These are phyloP conservation scores for Pestalotiopsis sp. DNA, from an alignment of 2,329 filamentous ascomycete species.

Conservation along the genomic window DNA sequence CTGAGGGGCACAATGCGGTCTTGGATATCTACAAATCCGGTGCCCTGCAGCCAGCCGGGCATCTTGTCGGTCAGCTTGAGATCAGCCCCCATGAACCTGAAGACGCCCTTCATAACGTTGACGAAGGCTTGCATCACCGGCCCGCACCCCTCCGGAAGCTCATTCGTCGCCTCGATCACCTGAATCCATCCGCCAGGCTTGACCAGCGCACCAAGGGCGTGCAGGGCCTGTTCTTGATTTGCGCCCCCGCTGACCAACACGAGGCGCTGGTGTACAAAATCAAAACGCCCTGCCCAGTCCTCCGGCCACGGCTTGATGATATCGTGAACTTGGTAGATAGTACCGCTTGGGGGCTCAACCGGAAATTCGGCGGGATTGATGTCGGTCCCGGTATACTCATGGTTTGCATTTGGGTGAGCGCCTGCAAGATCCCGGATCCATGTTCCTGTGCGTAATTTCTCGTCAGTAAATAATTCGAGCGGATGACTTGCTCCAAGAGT, in stretches of 20 bases:
- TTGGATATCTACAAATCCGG: neutral
- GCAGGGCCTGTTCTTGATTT: conserved; percentile 7
- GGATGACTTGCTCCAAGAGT: neutral
- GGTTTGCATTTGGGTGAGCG: neutral
- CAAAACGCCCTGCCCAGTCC: conserved; percentile 12
- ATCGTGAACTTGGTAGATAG: conserved; percentile 13
- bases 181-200: conserved; percentile 19
- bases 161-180: conserved; percentile 14
- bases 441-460: neutral
- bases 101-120: conserved; percentile 5
- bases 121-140: conserved; percentile 10
- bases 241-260: conserved; percentile 14
- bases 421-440: conserved; percentile 14
- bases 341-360: conserved; percentile 12
- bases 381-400: conserved; percentile 15
- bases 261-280: conserved; percentile 15
- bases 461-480: neutral
- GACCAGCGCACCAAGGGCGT: conserved; percentile 10
- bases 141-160: neutral
- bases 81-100: neutral
- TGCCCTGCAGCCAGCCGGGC: neutral
- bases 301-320: conserved; percentile 16
- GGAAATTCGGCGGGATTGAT: conserved; percentile 14
- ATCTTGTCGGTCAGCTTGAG: neutral
- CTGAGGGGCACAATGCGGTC: neutral